Evolutionary conservation across 2,329 filamentous ascomycete genomes (phyloP).

Genomic region (Zymoseptoria passerinii): DNA sequence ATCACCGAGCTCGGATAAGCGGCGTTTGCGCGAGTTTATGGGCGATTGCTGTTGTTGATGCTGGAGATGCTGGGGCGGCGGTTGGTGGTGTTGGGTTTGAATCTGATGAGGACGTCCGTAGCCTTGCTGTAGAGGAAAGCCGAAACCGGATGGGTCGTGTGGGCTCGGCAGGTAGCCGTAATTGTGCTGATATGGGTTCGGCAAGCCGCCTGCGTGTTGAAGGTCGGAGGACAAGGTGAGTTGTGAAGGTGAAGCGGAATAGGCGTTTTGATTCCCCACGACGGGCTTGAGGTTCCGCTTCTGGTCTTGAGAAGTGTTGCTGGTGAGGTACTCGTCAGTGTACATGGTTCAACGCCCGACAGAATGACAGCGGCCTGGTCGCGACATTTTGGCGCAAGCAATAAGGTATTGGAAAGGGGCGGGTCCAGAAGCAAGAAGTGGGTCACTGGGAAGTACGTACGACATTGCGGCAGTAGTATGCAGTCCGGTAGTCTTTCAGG

Average conservation of each 20-base stretch:
- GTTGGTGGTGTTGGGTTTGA: constrained; percentile 27
- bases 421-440: constrained; percentile 5
- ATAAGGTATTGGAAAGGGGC: constrained; percentile 7
- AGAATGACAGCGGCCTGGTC: not conserved
- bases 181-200: constrained; percentile 24
- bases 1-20: constrained; percentile 29
- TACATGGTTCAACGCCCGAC: constrained; percentile 9
- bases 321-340: constrained; percentile 18
- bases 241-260: constrained; percentile 33
- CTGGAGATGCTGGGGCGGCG: constrained; percentile 30
- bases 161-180: constrained; percentile 22
- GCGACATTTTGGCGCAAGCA: not conserved
- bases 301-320: constrained; percentile 35
- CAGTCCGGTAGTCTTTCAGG: constrained; percentile 8
- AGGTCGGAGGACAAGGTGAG: constrained; percentile 28
- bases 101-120: constrained; percentile 22
- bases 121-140: constrained; percentile 22
- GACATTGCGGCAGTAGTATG: constrained; percentile 21
- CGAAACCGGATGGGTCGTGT: constrained; percentile 24
- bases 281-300: constrained; percentile 39
- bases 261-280: constrained; percentile 21
- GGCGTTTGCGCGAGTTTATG: constrained; percentile 29
- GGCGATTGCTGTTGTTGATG: constrained; percentile 29
- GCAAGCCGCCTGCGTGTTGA: constrained; percentile 15
- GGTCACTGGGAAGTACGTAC: constrained; percentile 19